phyloP scores from a whole-genome alignment of 768 basidiomycete species.

The Lactarius quietus region DNA sequence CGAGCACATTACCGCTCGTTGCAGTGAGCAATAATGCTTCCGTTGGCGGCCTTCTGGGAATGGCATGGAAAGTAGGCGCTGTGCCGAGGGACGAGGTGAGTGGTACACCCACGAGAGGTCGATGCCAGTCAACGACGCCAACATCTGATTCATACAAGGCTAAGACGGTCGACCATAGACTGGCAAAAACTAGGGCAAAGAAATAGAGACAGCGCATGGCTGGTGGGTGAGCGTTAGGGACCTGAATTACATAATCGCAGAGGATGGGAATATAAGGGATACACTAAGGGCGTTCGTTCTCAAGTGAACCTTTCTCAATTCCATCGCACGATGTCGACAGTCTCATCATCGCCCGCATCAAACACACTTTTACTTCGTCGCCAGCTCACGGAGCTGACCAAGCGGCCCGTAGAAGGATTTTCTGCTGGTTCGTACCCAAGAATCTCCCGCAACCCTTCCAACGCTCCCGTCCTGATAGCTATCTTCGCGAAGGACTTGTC shows the following conservation, averaged over 20 bases:
- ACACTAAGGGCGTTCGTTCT: neutral
- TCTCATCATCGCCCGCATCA: slow-evolving; percentile 26
- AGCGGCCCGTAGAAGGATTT: slow-evolving; percentile 93
- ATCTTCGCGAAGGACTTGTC: slow-evolving; percentile 64
- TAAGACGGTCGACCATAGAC: slow-evolving; percentile 28
- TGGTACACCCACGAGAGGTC: slow-evolving; percentile 69
- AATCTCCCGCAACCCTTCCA: slow-evolving; percentile 28
- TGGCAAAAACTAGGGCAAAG: slow-evolving; percentile 10
- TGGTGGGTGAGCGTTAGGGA: neutral
- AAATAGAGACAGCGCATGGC: slow-evolving; percentile 11
- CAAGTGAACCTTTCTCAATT: neutral
- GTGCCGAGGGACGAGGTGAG: slow-evolving; percentile 46
- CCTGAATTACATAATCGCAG: slow-evolving; percentile 10
- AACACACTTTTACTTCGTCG: slow-evolving; percentile 65
- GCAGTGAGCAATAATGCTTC: slow-evolving; percentile 58
- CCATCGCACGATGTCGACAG: slow-evolving; percentile 28
- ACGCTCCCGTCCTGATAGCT: slow-evolving; percentile 33
- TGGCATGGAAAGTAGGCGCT: slow-evolving; percentile 57
- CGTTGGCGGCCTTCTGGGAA: slow-evolving; percentile 29
- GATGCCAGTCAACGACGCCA: slow-evolving; percentile 88
- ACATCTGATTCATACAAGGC: slow-evolving; percentile 72
- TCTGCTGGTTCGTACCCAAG: slow-evolving; percentile 67
- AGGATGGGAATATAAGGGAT: slow-evolving; percentile 8
- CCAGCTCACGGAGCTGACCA: slow-evolving; percentile 82
- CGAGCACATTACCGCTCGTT: slow-evolving; percentile 74